Percentiles rank a stretch among this genome's conserved stretches.
phyloP scores from a whole-genome alignment of 768 basidiomycete species.

The Leccinum variicolor region DNA sequence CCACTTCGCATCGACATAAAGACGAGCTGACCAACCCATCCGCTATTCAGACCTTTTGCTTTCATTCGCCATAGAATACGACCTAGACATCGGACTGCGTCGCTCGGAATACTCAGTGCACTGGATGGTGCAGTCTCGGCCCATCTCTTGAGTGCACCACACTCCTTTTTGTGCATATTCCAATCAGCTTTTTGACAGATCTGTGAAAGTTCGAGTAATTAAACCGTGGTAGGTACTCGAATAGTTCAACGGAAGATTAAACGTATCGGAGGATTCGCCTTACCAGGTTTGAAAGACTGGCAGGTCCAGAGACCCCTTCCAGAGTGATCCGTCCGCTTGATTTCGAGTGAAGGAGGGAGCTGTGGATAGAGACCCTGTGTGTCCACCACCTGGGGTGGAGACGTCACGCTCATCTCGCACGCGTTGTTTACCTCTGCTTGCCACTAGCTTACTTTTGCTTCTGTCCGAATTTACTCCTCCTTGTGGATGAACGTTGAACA shows the following conservation, averaged over 20 bases:
- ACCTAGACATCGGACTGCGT: slow-evolving; percentile 76
- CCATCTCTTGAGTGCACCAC: slow-evolving; percentile 58
- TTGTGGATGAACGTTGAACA: no score
- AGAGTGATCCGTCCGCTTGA: slow-evolving; percentile 31
- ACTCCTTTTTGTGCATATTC: no score
- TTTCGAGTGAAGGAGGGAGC: no score
- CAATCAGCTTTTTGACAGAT: no score
- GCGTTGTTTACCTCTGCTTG: no score
- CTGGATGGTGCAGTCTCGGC: slow-evolving; percentile 44
- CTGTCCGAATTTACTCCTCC: no score
- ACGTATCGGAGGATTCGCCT: not conserved
- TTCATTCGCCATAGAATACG: slow-evolving; percentile 67
- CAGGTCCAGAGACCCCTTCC: slow-evolving; percentile 50
- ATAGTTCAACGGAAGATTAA: not conserved
- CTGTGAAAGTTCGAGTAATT: no score
- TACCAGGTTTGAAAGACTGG: slow-evolving; percentile 37
- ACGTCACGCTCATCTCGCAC: slow-evolving; percentile 32
- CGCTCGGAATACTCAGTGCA: slow-evolving; percentile 56
- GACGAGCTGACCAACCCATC: no score
- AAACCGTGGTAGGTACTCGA: no score
- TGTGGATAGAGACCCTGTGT: no score
- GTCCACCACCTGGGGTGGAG: slow-evolving; percentile 22
- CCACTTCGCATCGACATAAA: not conserved
- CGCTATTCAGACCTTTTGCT: slow-evolving; percentile 50
- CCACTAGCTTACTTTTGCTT: no score